Evolutionary conservation across 1,139 yeast genomes (phyloP).

Genomic region (Diutina rugosa): DNA sequence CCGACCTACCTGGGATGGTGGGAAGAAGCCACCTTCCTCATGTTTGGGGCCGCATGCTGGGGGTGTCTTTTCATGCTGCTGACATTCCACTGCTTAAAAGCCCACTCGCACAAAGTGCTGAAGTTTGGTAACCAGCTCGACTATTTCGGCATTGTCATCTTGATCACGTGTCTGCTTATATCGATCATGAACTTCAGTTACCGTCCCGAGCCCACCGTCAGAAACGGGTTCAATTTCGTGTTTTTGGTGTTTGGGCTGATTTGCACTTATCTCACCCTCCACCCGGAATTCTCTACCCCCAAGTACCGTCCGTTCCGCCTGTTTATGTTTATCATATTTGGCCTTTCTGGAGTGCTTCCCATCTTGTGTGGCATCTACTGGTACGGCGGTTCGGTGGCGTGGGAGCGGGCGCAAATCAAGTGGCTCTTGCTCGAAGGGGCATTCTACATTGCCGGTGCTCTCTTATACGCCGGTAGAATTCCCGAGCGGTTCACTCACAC

Average conservation of each 20-base stretch:
- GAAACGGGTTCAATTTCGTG: conserved; percentile 30
- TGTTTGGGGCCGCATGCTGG: conserved; percentile 29
- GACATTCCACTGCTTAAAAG: conserved; percentile 61
- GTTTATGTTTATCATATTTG: conserved; percentile 65
- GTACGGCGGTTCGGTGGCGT: conserved; percentile 28
- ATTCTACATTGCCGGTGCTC: conserved; percentile 69
- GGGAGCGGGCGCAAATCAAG: conserved; percentile 36
- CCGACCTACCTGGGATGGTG: conserved; percentile 22
- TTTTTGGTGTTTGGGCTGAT: conserved; percentile 40
- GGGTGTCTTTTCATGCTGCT: conserved; percentile 64
- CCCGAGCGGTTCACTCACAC: conserved; percentile 72
- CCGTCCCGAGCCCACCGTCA: conserved; percentile 31
- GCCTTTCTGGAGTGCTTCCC: conserved; percentile 69
- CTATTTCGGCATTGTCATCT: conserved; percentile 71
- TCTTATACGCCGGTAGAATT: conserved; percentile 59
- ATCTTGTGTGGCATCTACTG: conserved; percentile 34
- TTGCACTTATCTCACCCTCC: conserved; percentile 55
- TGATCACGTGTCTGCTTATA: conserved; percentile 64
- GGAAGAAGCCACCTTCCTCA: conserved; percentile 25
- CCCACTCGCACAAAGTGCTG: conserved; percentile 55
- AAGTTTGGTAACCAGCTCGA: conserved; percentile 70
- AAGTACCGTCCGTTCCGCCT: conserved; percentile 72
- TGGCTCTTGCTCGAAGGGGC: conserved; percentile 63
- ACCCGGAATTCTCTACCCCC: conserved; percentile 52
- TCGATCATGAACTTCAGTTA: conserved; percentile 62